phyloP scores from a whole-genome alignment of 257 asterid genomes.

The Anisodus tanguticus region DNA sequence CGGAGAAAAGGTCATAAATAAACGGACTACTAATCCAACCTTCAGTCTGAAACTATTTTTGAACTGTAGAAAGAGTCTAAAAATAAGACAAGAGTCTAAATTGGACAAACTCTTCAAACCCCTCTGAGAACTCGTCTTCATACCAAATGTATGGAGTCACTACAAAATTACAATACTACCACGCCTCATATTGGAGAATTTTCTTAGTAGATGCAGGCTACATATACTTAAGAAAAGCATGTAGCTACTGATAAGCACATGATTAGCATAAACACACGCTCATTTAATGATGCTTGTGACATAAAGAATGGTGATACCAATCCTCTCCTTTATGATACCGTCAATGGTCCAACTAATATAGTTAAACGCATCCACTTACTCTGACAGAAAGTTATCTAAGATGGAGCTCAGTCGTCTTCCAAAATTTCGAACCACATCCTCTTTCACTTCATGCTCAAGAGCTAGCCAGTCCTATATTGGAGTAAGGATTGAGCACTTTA shows the following conservation, averaged over 20 bases:
- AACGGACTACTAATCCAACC: not conserved
- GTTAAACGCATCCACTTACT: conserved; percentile 42
- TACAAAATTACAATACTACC: conserved; percentile 16
- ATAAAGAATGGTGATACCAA: not conserved
- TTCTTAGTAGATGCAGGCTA: conserved; percentile 11
- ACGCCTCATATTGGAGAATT: not conserved
- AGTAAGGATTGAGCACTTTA: conserved; percentile 27
- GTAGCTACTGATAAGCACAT: not conserved
- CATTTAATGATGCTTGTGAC: not conserved
- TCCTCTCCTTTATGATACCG: not conserved
- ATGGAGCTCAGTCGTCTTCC: conserved; percentile 56
- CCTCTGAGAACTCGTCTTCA: not conserved
- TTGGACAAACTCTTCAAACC: not conserved
- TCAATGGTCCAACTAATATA: conserved; percentile 1
- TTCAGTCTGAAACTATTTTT: conserved; percentile 2
- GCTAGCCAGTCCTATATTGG: conserved; percentile 50
- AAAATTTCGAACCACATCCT: conserved; percentile 47
- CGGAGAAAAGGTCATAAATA: not conserved
- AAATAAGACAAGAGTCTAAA: not conserved
- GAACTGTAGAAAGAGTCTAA: not conserved
- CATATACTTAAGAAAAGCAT: not conserved
- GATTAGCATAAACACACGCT: not conserved
- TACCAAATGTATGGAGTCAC: conserved; percentile 4
- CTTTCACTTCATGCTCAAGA: conserved; percentile 51
- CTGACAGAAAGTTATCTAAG: conserved; percentile 51